Base-by-base conservation (phyloP, 768 basidiomycete species). In the Boletus reticuloceps region DNA sequence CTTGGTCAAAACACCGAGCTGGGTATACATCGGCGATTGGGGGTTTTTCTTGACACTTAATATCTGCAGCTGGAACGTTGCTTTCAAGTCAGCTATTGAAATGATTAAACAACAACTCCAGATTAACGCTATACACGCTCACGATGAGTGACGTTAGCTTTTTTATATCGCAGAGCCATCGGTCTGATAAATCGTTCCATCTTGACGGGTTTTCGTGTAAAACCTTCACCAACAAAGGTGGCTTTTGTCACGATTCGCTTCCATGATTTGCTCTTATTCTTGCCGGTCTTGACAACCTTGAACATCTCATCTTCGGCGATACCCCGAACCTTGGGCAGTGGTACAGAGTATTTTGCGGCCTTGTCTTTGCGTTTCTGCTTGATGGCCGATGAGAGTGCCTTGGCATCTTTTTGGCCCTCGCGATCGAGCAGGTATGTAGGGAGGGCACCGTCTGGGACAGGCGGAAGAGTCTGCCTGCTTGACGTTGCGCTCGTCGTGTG, bases 241-340 rank as follows among this genome's bases (percentile, higher is more conserved):
- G 97, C 97, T 74, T 99, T 99, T 53, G 94, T 97, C 57, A 99
- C 91, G 94, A 98, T 98, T 62, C 94, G 85, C 77, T 99, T 99
- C 97, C 97, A 99, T 17, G 90, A 82, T 74, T 98, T 99, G 67
- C 83, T 86, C 76, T 94, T 97, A 69, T 82, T 89, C 78, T 98
- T 98, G 52, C 97, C 97, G 1, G 96, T 94, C 79, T 94, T 92
- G 80, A 99, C 78, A 31, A 99, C 97, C 79, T 95, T 98, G 81
- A 99, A 99, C 90, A 94, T 97, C 79, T 99, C 97, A 65, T 98
- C 97, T 72, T 99, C 97, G 16, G 96, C 95, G 63, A 99, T 98
- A 19, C 97, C 97, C 55, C 96, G 79, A 50, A 99, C 97, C 75
- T 94, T 96, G 47, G 97, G 97, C 58, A 99, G 70, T 6, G 97